These are phyloP conservation scores for Agastache rugosa DNA, from an alignment of 257 asterid species.

Conservation along the genomic window DNA sequence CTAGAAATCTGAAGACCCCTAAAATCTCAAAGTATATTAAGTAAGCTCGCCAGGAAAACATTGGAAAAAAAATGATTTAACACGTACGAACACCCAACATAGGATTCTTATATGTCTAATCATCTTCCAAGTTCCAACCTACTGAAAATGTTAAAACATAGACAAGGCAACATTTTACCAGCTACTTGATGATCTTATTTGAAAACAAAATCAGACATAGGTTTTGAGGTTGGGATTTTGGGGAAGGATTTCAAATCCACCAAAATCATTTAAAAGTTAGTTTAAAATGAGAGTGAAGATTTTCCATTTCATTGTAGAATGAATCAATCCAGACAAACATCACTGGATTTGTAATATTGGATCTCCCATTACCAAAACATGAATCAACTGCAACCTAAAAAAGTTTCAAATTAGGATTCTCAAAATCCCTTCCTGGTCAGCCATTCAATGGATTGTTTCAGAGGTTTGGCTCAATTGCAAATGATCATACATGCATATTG, in stretches of 20 bases:
- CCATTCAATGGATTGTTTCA: background rate
- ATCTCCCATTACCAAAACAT: background rate
- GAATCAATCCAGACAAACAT: background rate
- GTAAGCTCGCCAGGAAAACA: background rate
- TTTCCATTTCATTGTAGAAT: background rate
- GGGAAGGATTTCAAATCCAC: background rate
- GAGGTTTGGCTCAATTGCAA: background rate
- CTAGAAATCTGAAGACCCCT: conserved; percentile 6
- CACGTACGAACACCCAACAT: background rate
- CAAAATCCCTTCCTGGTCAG: background rate
- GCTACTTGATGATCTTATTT: background rate
- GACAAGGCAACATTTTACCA: background rate
- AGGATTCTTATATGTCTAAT: background rate
- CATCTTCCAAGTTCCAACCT: background rate
- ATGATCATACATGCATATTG: conserved; percentile 2
- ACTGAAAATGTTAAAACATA: background rate
- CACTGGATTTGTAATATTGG: background rate
- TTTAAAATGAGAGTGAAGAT: too few species aligned
- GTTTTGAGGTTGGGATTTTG: too few species aligned
- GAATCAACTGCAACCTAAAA: background rate
- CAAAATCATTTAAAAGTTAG: too few species aligned
- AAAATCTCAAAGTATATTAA: background rate
- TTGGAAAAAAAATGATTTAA: background rate
- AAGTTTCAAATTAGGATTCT: background rate
- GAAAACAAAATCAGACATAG: background rate